Base-by-base conservation (phyloP, 2,329 filamentous ascomycete genomes). In the Sphaceloma murrayae region DNA sequence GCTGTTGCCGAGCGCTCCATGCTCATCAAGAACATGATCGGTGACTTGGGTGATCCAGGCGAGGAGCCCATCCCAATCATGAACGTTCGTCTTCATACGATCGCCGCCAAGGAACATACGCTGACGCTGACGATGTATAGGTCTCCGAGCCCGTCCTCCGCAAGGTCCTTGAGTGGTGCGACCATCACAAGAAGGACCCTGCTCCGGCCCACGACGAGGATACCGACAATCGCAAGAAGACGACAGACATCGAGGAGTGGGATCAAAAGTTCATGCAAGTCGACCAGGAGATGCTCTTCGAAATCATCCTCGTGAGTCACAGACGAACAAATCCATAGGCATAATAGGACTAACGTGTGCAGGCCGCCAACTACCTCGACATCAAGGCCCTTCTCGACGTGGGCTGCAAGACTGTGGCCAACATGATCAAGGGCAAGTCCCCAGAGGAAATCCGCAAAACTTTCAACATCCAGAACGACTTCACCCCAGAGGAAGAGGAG, bases 391-490 rank as follows among this genome's bases (percentile, higher is more conserved):
- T 98, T 1, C 81, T 98, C 19, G 91, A 98, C 53, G 89, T 96
- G 48, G 91, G 91, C 50, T 98, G 91, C 78, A 98, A 98, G 78
- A 98, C 91, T 0, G 91, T 98, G 11, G 91, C 91, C 50, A 98
- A 98, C 70, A 98, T 98, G 91, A 98, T 98, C 74, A 98, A 98
- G 83, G 91, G 91, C 69, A 98, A 98, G 75, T 94, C 87, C 0
- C 91, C 91, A 2, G 91, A 98, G 64, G 91, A 98, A 72, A 98
- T 98, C 58, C 85, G 91, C 42, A 98, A 96, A 75, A 98, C 91
- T 0, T 98, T 98, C 73, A 98, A 98, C 70, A 98, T 98, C 59
- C 91, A 93, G 59, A 98, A 98, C 58, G 91, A 98, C 65, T 98
- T 98, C 69, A 96, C 91, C 0, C 86, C 89, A 2, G 91, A 98